Conservation (phyloP, 2,329 filamentous ascomycete genomes). For the Claviceps fusiformis region DNA sequence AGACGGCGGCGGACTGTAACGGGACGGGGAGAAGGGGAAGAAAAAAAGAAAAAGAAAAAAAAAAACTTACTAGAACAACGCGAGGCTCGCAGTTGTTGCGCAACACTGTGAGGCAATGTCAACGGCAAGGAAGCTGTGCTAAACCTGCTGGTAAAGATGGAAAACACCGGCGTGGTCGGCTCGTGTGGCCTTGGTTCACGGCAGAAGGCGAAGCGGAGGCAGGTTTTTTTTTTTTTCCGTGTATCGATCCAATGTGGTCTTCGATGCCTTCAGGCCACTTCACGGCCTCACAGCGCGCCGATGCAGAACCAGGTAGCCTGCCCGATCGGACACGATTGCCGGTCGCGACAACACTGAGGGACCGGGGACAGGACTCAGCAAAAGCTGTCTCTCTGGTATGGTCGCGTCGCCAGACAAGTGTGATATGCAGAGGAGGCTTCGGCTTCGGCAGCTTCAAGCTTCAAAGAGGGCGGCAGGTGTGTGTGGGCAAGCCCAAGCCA, state of each 20-base stretch:
- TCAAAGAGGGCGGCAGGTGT: constrained; percentile 2
- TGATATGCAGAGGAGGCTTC: background rate
- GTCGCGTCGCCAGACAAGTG: background rate
- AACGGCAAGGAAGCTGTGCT: background rate
- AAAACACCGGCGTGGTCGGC: background rate
- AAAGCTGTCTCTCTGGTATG: background rate
- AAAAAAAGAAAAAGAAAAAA: background rate
- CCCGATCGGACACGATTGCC: constrained; percentile 5
- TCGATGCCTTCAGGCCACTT: constrained; percentile 6
- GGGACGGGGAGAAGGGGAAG: too few species aligned
- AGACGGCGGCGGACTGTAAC: background rate
- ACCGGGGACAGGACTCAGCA: background rate
- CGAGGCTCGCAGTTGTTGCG: background rate
- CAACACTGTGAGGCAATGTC: background rate
- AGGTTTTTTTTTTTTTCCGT: constrained; percentile 23
- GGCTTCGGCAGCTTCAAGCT: background rate
- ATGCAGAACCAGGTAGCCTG: constrained; percentile 3
- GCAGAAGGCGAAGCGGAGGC: constrained; percentile 10
- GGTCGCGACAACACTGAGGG: constrained; percentile 7
- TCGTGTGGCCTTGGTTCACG: constrained; percentile 10
- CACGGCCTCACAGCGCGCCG: constrained; percentile 4
- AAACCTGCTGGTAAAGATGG: background rate
- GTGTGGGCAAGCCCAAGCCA: constrained; percentile 4
- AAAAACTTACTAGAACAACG: background rate
- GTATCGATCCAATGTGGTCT: constrained; percentile 10